phyloP scores from a whole-genome alignment of 495 filamentous ascomycete genomes.

The Lasiosphaeria hispida region DNA sequence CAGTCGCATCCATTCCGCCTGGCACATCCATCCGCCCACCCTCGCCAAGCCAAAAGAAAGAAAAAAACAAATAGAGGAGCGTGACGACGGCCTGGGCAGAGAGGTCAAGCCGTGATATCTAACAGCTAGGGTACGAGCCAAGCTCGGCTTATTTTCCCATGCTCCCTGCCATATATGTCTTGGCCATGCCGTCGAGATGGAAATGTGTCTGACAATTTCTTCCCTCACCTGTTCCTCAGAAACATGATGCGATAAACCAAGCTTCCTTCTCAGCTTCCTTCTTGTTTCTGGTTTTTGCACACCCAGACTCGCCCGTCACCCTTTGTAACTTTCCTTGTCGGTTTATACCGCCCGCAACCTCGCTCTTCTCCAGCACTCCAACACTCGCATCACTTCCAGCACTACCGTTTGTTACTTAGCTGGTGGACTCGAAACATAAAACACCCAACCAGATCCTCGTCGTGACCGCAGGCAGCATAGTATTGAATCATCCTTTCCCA shows the following conservation, averaged over 20 bases:
- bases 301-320: too few species aligned
- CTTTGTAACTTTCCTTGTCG: not conserved
- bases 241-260: slow-evolving; percentile 17
- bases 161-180: slow-evolving; percentile 11
- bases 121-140: slow-evolving; percentile 9
- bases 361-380: too few species aligned
- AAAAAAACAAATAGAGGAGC: slow-evolving; percentile 18
- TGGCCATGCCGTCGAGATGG: slow-evolving; percentile 6
- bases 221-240: not conserved
- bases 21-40: too few species aligned
- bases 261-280: not conserved
- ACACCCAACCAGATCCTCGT: too few species aligned
- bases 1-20: too few species aligned
- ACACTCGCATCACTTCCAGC: too few species aligned
- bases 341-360: too few species aligned
- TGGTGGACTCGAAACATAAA: too few species aligned
- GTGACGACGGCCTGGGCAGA: not conserved
- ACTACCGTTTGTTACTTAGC: too few species aligned
- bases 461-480: too few species aligned
- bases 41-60: slow-evolving; percentile 25
- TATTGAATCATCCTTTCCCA: too few species aligned
- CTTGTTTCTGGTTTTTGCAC: too few species aligned
- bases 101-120: slow-evolving; percentile 9
- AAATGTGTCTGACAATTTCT: slow-evolving; percentile 8
- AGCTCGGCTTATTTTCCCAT: slow-evolving; percentile 24